phyloP scores from a whole-genome alignment of 495 filamentous ascomycete genomes.

The Lasiosphaeris hirsuta region DNA sequence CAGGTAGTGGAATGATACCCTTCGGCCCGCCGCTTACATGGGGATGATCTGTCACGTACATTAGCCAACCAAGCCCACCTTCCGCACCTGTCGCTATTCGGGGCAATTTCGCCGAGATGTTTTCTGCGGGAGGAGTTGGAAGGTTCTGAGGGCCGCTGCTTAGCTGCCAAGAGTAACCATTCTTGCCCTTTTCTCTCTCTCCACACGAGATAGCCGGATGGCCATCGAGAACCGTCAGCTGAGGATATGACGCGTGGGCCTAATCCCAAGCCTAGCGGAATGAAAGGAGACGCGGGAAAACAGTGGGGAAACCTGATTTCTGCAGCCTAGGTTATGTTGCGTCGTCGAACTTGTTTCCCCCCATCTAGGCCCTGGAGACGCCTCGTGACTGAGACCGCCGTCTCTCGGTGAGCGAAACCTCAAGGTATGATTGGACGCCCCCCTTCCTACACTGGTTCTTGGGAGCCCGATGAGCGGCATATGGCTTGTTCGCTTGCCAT shows the following conservation, averaged over 20 bases:
- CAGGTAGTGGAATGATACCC: background rate
- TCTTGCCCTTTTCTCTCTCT: background rate
- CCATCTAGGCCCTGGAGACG: no score
- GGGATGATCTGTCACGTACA: slow-evolving; percentile 4
- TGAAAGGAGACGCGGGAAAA: background rate
- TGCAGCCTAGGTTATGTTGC: background rate
- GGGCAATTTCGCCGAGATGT: slow-evolving; percentile 8
- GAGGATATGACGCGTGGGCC: background rate
- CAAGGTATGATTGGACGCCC: slow-evolving; percentile 9
- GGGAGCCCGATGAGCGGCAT: background rate
- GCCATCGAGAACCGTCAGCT: background rate
- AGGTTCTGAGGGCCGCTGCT: background rate
- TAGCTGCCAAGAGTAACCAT: background rate
- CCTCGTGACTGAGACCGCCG: background rate
- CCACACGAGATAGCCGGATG: background rate
- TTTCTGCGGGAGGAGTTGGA: background rate
- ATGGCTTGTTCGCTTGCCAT: background rate
- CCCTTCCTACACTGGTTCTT: background rate
- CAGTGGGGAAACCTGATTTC: background rate
- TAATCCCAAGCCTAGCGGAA: background rate
- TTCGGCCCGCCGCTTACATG: background rate
- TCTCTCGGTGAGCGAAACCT: background rate
- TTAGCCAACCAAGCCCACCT: background rate
- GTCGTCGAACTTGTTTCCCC: no score
- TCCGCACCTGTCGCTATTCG: slow-evolving; percentile 6